Base-by-base conservation (phyloP, 1,139 yeast species). In the Pichia sp. region DNA sequence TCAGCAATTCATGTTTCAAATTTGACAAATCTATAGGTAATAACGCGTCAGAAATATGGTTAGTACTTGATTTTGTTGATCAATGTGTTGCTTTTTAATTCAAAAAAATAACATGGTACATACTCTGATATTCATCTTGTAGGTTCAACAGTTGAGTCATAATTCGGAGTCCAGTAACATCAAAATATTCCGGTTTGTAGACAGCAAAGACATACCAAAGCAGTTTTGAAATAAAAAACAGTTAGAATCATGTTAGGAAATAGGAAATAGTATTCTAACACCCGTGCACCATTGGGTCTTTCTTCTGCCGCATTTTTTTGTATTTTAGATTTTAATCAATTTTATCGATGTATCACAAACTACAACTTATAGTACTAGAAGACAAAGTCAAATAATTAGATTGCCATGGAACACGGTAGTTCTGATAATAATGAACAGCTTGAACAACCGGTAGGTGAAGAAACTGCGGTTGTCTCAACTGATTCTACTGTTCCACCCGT, bases 91-190 rank as follows among this genome's bases (percentile, higher is more conserved):
- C 10, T 13, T 11, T 25, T 41, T 11, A 8, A 16, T 6, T 1
- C 9, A 3, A 46, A 41, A 18, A 34, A 3, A 3, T 3, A 5
- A 25, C 3, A 9, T 2, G 14, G 33, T 13, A 31, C 49, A 29
- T 46, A 46, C 49, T 34, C 18, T 46, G 44, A n/a, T 31, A 46
- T 27, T 42, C 33, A 19, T 46, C 41, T 19, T 43, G 45, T 11
- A 30, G 18, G 5, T 9, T 13, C 16, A 5, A 11, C 2, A 16
- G 3, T 25, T 25, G 30, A 9, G 43, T 27, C 43, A 41, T 41
- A 19, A 19, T 19, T 33, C 19, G 25, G 16, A 5, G 10, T 19
- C 27, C 16, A n/a, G n/a, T 5, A 19, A 19, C 41, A 7, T 10
- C 5, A 3, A 36, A n/a, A n/a, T 30, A 33, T 6, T 6, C 3